Conservation (phyloP, 345 rosid genomes). For the Eucalyptus pumila region DNA sequence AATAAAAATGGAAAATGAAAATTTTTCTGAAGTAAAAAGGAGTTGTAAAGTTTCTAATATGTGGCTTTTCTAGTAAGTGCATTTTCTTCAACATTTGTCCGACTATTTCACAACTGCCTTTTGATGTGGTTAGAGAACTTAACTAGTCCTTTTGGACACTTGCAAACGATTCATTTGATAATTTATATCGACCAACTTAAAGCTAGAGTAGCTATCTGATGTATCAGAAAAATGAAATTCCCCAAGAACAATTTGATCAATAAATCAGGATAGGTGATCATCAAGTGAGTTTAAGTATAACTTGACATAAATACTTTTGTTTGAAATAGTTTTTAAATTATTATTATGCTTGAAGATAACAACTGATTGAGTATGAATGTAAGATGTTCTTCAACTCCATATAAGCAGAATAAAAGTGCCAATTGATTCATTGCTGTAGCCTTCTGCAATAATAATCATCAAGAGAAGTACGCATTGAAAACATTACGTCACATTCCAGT, state of each 20-base stretch:
- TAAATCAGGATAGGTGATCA: too few relatives aligned
- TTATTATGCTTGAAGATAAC: not conserved
- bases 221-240: not conserved
- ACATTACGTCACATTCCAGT: not conserved
- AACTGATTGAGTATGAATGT: not conserved
- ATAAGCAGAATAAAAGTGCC: not conserved
- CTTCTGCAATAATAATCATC: not conserved
- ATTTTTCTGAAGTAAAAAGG: not conserved
- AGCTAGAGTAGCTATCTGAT: not conserved
- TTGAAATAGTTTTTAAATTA: rapidly evolving
- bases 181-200: not conserved
- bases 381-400: not conserved
- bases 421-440: not conserved
- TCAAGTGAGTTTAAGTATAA: not conserved
- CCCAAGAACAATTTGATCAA: not conserved
- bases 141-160: not conserved
- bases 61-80: not conserved
- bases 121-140: not conserved
- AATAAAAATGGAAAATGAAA: not conserved
- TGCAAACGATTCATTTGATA: not conserved
- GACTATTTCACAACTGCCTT: not conserved
- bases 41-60: not conserved
- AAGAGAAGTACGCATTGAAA: not conserved
- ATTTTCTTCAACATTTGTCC: not conserved
- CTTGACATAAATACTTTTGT: not conserved